Evolutionary conservation across 2,329 filamentous ascomycete species (phyloP), one percentile per base, ranked within the genome.

Genomic region (Aspergillus fischeri): DNA sequence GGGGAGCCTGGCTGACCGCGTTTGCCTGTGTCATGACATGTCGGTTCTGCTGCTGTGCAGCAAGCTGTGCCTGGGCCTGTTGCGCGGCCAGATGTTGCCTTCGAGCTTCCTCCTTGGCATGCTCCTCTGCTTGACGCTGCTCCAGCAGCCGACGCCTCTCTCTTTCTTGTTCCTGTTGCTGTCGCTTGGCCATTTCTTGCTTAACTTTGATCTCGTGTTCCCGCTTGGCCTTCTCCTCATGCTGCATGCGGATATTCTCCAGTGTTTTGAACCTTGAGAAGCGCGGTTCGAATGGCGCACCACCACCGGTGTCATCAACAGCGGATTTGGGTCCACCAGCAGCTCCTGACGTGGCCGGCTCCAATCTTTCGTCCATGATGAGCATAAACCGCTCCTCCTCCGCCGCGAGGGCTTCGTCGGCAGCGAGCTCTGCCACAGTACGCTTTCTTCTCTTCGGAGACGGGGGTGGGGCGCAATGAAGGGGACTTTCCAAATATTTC

Each of bases 211-310:
- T 70, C 58, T 80, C 78, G 27, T 78, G 75, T 48, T 80, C 78
- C 17, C 74, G 74, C 61, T 78, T 78, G 10, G 75, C 77, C 68
- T 86, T 89, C 70, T 95, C 90, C 27, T 87, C 86, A 59, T 91
- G 88, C 47, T 90, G 85, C 55, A 84, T 80, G 69, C 88, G 90
- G 65, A 97, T 96, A 57, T 90, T 89, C 57, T 91, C 91, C 47
- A 99, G 84, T 1, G 91, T 86, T 78, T 97, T 97, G 75, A 97
- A 97, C 41, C 90, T 86, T 65, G 94, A 92, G 70, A 97, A 97
- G 28, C 88, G 85, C 38, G 89, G 87, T 70, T 95, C 91, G 66
- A 95, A 95, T 3, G 88, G 83, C n/a, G 86, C 82, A 5, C 83
- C 82, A 21, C 85, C 87, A 41, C 86, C 84, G 60, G 90, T 86